Conservation (phyloP, 2,329 filamentous ascomycete genomes). For the Claviceps arundinis region DNA sequence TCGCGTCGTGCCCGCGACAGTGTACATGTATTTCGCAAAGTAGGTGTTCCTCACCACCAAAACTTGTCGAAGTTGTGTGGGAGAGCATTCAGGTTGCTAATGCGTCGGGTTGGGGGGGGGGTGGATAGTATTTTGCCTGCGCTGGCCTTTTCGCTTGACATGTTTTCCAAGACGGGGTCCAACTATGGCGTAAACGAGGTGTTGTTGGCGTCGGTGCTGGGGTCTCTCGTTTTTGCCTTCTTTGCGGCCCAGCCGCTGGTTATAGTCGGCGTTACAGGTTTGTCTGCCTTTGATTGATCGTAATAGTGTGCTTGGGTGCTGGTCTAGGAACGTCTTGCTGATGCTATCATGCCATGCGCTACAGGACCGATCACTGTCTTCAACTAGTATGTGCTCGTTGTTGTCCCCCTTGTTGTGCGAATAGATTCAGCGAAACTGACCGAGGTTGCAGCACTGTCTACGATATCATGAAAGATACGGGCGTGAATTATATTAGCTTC, state of each 20-base stretch:
- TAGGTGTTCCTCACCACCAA: slow-evolving; percentile 24
- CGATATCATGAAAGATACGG: slow-evolving; percentile 67
- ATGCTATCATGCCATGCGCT: neutral
- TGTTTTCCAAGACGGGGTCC: slow-evolving; percentile 78
- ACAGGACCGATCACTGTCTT: slow-evolving; percentile 80
- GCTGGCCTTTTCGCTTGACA: slow-evolving; percentile 79
- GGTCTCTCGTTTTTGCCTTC: slow-evolving; percentile 66
- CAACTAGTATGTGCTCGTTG: slow-evolving; percentile 49
- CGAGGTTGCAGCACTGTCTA: slow-evolving; percentile 53
- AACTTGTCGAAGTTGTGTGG: no score
- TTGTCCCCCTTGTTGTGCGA: no score
- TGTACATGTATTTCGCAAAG: slow-evolving; percentile 96
- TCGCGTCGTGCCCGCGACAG: slow-evolving; percentile 70
- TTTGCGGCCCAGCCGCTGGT: slow-evolving; percentile 75
- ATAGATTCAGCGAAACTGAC: no score
- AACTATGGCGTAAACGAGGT: slow-evolving; percentile 88
- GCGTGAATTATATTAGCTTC: slow-evolving; percentile 73
- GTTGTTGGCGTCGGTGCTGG: slow-evolving; percentile 71
- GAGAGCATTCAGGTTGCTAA: neutral
- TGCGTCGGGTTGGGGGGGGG: neutral
- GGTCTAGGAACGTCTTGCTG: neutral
- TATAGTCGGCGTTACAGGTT: slow-evolving; percentile 78
- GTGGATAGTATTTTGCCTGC: slow-evolving; percentile 63
- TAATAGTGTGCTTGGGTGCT: neutral
- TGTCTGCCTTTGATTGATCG: slow-evolving; percentile 1